Conservation (phyloP, 2,329 filamentous ascomycete genomes). For the Didymosphaeria variabile region DNA sequence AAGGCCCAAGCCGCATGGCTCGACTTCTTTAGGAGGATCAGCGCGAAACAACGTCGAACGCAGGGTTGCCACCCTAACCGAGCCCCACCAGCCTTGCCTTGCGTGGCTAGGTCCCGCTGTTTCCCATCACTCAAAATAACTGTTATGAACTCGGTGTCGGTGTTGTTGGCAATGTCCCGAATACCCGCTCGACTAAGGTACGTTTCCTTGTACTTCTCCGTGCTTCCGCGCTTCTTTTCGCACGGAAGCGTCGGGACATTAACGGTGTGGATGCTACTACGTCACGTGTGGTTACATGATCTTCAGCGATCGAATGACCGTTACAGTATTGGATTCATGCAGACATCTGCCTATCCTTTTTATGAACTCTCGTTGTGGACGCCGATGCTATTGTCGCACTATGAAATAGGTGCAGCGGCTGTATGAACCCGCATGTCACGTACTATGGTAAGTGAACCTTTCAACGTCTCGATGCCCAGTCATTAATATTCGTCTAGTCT, state of each 20-base stretch:
- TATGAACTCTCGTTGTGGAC: not conserved
- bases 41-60: not conserved
- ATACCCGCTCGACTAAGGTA: not conserved
- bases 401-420: not conserved
- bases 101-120: not conserved
- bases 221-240: not conserved
- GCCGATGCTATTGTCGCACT: not conserved
- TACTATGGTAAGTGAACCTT: not conserved
- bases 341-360: not conserved
- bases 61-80: conserved; percentile 4
- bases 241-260: not conserved
- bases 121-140: not conserved
- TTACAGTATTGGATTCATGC: not conserved
- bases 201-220: not conserved
- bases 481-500: not conserved
- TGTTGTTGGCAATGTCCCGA: not conserved
- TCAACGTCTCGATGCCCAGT: not conserved
- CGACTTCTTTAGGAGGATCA: conserved; percentile 8
- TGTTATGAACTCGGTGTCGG: not conserved
- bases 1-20: conserved; percentile 2
- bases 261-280: not conserved
- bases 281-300: conserved; percentile 5
- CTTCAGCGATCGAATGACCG: not conserved
- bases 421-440: not conserved
- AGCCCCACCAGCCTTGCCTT: conserved; percentile 8